These are phyloP conservation scores for Huiozyma naganishii DNA, from an alignment of 805 yeast genomes.

Conservation along the genomic window DNA sequence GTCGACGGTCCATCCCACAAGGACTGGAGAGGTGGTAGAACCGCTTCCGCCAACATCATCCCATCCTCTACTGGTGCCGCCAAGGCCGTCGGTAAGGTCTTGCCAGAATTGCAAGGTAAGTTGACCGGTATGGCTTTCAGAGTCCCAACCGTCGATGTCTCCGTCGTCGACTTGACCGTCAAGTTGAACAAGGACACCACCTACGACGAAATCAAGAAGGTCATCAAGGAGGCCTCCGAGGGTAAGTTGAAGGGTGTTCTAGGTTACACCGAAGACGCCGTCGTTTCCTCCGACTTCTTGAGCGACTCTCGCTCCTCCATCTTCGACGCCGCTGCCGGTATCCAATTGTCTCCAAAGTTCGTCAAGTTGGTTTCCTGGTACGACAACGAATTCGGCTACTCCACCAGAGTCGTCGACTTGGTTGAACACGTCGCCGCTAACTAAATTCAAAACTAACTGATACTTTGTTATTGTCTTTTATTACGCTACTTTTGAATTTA, in stretches of 20 bases:
- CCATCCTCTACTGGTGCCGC: constrained; percentile 74
- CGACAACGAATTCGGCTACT: constrained; percentile 69
- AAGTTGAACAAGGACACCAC: constrained; percentile 48
- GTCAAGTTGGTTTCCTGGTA: constrained; percentile 64
- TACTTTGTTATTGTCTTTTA: too few species aligned
- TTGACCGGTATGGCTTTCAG: constrained; percentile 66
- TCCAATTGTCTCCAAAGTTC: constrained; percentile 58
- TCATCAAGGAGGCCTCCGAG: constrained; percentile 47
- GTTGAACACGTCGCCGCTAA: constrained; percentile 45
- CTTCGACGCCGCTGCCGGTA: constrained; percentile 62
- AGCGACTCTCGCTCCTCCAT: constrained; percentile 52
- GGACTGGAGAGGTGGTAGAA: constrained; percentile 77
- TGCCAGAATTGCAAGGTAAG: constrained; percentile 61
- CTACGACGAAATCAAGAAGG: constrained; percentile 53
- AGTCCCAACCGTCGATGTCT: constrained; percentile 66
- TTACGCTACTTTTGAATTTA: too few species aligned
- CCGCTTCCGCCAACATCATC: constrained; percentile 65
- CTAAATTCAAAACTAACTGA: too few species aligned
- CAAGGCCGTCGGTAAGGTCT: constrained; percentile 66
- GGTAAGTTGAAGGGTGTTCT: constrained; percentile 51
- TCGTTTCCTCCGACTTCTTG: constrained; percentile 61
- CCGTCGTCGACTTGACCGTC: constrained; percentile 62
- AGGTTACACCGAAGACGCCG: constrained; percentile 63
- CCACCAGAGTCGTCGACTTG: constrained; percentile 66
- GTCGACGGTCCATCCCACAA: constrained; percentile 71